A percentile compares a stretch with the other conserved stretches of the same genome.
Conservation (phyloP, 192 early-diverging fungal genomes). For the Neocallimastix lanati region DNA sequence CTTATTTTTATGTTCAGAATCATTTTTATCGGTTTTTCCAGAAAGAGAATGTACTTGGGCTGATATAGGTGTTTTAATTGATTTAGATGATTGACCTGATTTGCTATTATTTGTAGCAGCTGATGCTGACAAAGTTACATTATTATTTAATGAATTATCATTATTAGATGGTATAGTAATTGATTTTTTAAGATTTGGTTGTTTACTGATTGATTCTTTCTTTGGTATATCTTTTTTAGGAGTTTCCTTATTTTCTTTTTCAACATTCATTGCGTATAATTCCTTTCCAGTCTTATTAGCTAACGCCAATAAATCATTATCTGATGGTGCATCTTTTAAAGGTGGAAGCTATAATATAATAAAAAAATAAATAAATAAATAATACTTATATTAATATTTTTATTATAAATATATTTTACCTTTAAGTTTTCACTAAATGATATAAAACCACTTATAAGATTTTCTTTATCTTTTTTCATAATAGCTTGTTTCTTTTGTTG, state of each 20-base stretch:
- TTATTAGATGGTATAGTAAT: neutral
- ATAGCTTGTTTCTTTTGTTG: conserved; percentile 54
- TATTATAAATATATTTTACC: conserved; percentile 1
- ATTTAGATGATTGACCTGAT: neutral
- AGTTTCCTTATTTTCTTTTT: neutral
- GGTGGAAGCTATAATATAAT: neutral
- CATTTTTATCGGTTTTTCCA: neutral
- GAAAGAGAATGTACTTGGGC: neutral
- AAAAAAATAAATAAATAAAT: conserved; percentile 4
- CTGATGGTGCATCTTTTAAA: conserved; percentile 7
- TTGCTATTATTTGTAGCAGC: neutral
- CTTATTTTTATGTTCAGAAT: conserved; percentile 4
- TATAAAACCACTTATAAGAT: conserved; percentile 55
- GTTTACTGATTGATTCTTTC: neutral
- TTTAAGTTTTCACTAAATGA: conserved; percentile 62
- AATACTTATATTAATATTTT: neutral
- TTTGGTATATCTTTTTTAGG: neutral
- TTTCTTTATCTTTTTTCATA: conserved; percentile 52
- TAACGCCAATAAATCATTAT: neutral
- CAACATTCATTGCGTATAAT: neutral
- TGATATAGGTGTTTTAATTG: neutral
- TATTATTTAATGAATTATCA: neutral
- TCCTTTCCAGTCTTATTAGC: neutral
- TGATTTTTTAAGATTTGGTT: neutral
- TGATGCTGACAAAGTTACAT: neutral